Base-by-base conservation (phyloP, 1,139 yeast species). In the Taiozyma sp. region DNA sequence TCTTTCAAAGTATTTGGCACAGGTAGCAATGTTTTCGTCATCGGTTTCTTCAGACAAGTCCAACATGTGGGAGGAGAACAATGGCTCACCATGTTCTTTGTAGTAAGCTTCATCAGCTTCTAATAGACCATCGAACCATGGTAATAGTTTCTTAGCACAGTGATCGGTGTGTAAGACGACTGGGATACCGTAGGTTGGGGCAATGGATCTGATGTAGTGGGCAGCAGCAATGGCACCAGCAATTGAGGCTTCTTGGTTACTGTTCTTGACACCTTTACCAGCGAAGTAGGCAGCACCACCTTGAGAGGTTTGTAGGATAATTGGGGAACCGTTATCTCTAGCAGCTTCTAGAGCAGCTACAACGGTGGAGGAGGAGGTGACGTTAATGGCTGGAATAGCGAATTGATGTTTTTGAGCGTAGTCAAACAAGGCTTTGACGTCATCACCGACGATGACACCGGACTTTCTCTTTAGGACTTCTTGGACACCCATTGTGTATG, bases 281-380 rank as follows among this genome's bases (percentile, higher is more conserved):
- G 98, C 99, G 73, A 93, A 93, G 90, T 82, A 95, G 61, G 98
- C 99, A 65, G 99, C 96, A 80, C 99, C 99, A 79, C 99, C 99
- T 75, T 93, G 92, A 58, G 99, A 93, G 64, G 93, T 83, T 79
- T 93, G 99, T 72, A 93, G 80, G 71, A 93, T 90, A 76, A 93
- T 91, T 77, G 99, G 99, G 57, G 97, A 79, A 74, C 88, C 87
- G 79, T 73, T 74, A 79, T 93, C 98, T 78, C 99, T 89, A 58
- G 99, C 99, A 65, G 99, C 96, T 79, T 95, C 99, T 71, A 93
- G 81, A 64, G 97, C 95, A 65, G 98, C 91, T 67, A 93, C 93
- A 56, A 85, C 99, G 60, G 98, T 92, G 52, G 98, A 93, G 42
- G 98, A 92, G 40, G 98, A 89, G 61, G 99, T 93, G 57, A 93